These are phyloP conservation scores for Phialophora macrospora DNA, from an alignment of 2,329 filamentous ascomycete genomes.

Conservation along the genomic window DNA sequence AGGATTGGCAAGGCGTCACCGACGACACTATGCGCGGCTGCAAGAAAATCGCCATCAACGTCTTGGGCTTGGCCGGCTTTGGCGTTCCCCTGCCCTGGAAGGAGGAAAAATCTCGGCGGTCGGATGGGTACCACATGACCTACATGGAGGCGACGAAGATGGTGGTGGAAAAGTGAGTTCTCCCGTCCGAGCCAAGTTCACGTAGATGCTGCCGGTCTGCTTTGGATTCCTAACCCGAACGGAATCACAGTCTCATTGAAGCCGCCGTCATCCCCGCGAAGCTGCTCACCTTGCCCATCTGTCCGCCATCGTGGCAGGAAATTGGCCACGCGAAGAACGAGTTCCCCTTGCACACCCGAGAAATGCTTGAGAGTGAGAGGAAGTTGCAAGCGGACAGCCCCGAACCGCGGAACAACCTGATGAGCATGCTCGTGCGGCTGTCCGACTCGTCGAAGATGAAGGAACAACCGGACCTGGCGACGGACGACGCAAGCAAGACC, in stretches of 20 bases:
- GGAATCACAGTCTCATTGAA: conserved; percentile 33
- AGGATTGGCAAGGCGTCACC: conserved; percentile 39
- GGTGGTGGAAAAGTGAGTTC: conserved; percentile 38
- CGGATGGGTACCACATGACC: conserved; percentile 30
- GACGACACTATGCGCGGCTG: conserved; percentile 40
- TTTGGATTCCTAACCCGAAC: neutral
- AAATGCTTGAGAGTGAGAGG: conserved; percentile 42
- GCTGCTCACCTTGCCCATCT: conserved; percentile 34
- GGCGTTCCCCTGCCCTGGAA: conserved; percentile 43
- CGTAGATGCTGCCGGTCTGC: neutral
- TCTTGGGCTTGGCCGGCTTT: conserved; percentile 46
- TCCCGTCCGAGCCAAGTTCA: neutral
- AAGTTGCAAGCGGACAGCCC: conserved; percentile 29
- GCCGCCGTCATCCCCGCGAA: conserved; percentile 41
- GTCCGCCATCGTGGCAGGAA: conserved; percentile 37
- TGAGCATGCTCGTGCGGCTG: conserved; percentile 33
- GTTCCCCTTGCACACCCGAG: conserved; percentile 41
- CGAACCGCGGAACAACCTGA: conserved; percentile 42
- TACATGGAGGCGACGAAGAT: conserved; percentile 46
- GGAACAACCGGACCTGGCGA: conserved; percentile 1
- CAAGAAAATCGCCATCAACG: conserved; percentile 47
- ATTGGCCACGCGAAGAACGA: conserved; percentile 41
- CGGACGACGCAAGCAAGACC: conserved; percentile 3
- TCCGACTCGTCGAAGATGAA: conserved; percentile 16
- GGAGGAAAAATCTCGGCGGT: conserved; percentile 34